Evolutionary conservation across 2,329 filamentous ascomycete species (phyloP).

Genomic region (Botrytis galanthina): DNA sequence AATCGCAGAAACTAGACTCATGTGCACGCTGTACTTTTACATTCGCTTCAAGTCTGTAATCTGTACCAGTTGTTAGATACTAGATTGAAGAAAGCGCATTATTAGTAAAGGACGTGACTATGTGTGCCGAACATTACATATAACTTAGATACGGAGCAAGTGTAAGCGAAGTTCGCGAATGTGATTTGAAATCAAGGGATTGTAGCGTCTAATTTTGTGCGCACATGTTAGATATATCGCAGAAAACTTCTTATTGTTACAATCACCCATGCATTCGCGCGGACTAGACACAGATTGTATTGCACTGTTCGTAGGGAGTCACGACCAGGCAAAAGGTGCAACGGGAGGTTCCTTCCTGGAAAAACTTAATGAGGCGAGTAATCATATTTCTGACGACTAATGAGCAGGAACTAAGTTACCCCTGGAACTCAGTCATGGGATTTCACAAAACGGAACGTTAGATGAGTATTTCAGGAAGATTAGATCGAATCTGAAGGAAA

Average conservation of each 20-base stretch:
- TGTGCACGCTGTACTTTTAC: background rate
- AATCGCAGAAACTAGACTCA: background rate
- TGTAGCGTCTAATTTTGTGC: background rate
- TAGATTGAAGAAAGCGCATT: background rate
- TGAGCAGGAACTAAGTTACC: background rate
- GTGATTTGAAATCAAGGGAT: background rate
- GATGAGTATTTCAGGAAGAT: background rate
- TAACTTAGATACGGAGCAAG: background rate
- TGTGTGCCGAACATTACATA: background rate
- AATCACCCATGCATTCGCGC: background rate
- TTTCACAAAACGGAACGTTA: fast-evolving
- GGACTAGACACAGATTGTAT: background rate
- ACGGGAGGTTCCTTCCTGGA: background rate
- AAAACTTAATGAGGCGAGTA: background rate
- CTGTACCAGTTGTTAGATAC: background rate
- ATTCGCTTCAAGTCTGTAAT: background rate
- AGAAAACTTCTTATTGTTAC: background rate
- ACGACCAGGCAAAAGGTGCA: background rate
- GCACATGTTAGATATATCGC: background rate
- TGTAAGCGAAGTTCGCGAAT: background rate
- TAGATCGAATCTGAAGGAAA: background rate
- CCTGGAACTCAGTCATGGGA: background rate
- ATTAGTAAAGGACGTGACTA: background rate
- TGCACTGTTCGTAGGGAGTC: background rate
- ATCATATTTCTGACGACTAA: background rate